phyloP scores from a whole-genome alignment of 305 asterid genomes.

The Salvia sclarea region DNA sequence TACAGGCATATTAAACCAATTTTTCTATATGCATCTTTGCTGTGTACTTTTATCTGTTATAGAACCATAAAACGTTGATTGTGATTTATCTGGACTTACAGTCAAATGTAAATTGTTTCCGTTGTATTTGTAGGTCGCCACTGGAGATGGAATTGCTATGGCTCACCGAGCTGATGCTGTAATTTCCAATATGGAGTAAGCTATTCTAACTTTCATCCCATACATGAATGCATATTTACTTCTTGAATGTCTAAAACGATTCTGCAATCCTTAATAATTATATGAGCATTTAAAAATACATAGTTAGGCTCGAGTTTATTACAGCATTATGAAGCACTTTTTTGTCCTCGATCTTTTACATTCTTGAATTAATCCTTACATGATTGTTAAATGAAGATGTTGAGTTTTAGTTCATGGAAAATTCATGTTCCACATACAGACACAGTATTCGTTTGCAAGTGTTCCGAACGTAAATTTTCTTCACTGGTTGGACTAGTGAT shows the following conservation, averaged over 20 bases:
- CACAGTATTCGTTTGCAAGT: background rate
- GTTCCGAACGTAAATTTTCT: background rate
- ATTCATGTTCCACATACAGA: background rate
- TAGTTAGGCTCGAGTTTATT: background rate
- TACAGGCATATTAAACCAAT: background rate
- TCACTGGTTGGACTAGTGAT: constrained; percentile 12
- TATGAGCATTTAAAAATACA: background rate
- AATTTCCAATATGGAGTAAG: constrained; percentile 99
- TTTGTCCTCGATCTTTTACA: background rate
- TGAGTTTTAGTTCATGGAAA: background rate
- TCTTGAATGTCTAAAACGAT: constrained; percentile 4
- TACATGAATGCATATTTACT: background rate
- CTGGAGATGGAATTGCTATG: constrained; percentile 99
- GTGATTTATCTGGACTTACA: constrained; percentile 1
- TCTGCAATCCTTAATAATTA: background rate
- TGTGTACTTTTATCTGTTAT: background rate
- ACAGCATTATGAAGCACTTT: background rate
- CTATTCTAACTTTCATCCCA: constrained; percentile 21
- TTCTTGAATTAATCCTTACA: background rate
- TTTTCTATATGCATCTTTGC: background rate
- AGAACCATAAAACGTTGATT: background rate
- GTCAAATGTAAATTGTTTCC: constrained; percentile 18
- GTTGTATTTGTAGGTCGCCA: constrained; percentile 69
- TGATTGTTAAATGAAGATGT: background rate
- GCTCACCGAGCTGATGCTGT: constrained; percentile 97